Evolutionary conservation across 805 yeast species (phyloP), one percentile per base, ranked within the genome.

Genomic region (Metschnikowia cerradonensis): DNA sequence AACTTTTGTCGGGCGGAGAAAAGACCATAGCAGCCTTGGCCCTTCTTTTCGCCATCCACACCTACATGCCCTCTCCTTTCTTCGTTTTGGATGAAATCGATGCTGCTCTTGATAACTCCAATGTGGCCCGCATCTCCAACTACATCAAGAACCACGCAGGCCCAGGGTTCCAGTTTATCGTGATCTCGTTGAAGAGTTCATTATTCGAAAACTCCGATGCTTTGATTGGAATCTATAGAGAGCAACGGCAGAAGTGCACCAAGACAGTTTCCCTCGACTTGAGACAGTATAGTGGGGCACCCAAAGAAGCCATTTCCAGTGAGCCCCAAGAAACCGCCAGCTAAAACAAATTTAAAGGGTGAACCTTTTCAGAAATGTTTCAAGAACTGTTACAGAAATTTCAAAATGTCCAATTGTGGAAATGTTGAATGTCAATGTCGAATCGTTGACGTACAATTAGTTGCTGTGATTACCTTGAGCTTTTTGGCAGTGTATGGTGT

Each of bases 71-170:
- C 2, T 86, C 97, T 0, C 99, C 99, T 32, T 94, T 94, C 65
- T 92, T 94, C 64, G 96, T 94, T 0, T 72, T 94, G 40, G 99
- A 94, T 66, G 99, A 94, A 68, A 90, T 94, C n/a, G 99, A 94
- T 70, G 98, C 99, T 0, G 98, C 98, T 0, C 77, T 94, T 52
- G 99, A 94, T 67, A 84, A 88, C 52, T 82, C 89, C 22, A 94
- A 94, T 62, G 97, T 94, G 22, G 81, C 81, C 48, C 82, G 82
- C 61, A 84, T 94, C 51, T 97, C 97, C n/a, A 83, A 82, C 52
- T 94, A 91, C 64, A 89, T 94, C 53, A 78, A 78, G 46, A 80
- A 78, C 53, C 83, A 86, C 59, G 83, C 92, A 2, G 86, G 89
- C 23, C 86, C 90, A 1, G 77, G 81, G 40, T 82, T 89, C 65